A percentile compares a stretch with the other conserved stretches of the same genome.
phyloP scores from a whole-genome alignment of 108 stramenopile genomes.

The Skeletonema grethae region DNA sequence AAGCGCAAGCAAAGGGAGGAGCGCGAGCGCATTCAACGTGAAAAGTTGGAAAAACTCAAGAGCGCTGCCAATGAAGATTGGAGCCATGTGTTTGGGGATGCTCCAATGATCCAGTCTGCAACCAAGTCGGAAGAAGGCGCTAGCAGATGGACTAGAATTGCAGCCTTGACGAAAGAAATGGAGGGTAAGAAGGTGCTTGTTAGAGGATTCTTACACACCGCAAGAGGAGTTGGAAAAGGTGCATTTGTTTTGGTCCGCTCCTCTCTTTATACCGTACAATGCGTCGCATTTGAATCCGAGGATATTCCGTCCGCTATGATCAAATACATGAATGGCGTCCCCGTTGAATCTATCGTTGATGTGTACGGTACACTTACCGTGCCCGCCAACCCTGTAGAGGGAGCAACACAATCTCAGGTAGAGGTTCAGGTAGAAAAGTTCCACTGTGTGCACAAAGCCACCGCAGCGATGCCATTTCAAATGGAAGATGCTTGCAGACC shows the following conservation, averaged over 20 bases:
- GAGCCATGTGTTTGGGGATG: slow-evolving; percentile 84
- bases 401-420: slow-evolving; percentile 91
- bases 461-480: slow-evolving; percentile 89
- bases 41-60: slow-evolving; percentile 80
- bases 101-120: slow-evolving; percentile 79
- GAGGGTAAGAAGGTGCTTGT: slow-evolving; percentile 84
- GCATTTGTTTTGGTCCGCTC: slow-evolving; percentile 95
- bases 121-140: slow-evolving; percentile 46
- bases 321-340: slow-evolving; percentile 90
- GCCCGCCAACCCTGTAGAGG: slow-evolving; percentile 83
- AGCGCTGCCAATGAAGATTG: slow-evolving; percentile 75
- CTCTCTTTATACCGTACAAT: slow-evolving; percentile 91
- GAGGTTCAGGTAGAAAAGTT: slow-evolving; percentile 90
- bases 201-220: slow-evolving; percentile 86
- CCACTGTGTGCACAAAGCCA: slow-evolving; percentile 88
- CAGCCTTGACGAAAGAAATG: slow-evolving; percentile 69
- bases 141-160: slow-evolving; percentile 80
- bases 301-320: slow-evolving; percentile 88
- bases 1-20: slow-evolving; percentile 83
- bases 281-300: slow-evolving; percentile 81
- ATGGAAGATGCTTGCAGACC: slow-evolving; percentile 98
- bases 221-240: slow-evolving; percentile 91
- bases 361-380: slow-evolving; percentile 80
- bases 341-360: slow-evolving; percentile 95
- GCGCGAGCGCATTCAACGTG: slow-evolving; percentile 75